Evolutionary conservation across 768 basidiomycete species (phyloP).

Genomic region (Zangia roseola): DNA sequence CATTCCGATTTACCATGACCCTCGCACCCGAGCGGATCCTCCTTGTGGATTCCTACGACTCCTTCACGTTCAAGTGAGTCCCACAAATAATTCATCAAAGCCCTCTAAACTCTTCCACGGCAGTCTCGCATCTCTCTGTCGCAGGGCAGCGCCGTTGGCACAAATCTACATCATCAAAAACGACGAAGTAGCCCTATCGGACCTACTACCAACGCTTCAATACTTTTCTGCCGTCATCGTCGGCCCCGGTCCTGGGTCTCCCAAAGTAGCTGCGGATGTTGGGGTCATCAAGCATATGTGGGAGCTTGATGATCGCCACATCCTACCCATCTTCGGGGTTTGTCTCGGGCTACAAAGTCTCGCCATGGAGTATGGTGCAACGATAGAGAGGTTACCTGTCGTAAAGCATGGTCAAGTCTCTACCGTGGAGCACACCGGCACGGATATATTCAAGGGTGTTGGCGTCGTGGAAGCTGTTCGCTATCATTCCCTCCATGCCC

Average conservation of each 20-base stretch:
- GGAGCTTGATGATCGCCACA: constrained; percentile 49
- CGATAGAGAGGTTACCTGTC: constrained; percentile 52
- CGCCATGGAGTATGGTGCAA: constrained; percentile 60
- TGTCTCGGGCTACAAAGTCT: constrained; percentile 83
- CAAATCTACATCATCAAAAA: constrained; percentile 73
- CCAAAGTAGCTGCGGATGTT: constrained; percentile 56
- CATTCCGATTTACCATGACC: constrained; percentile 24
- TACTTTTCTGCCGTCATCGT: constrained; percentile 70
- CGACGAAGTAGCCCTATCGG: constrained; percentile 50
- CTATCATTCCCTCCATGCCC: constrained; percentile 76
- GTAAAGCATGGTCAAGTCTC: constrained; percentile 86
- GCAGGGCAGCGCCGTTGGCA: constrained; percentile 58
- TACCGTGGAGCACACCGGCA: constrained; percentile 53
- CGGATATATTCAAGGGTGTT: constrained; percentile 61
- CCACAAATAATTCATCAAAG: not conserved
- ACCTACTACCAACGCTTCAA: constrained; percentile 51
- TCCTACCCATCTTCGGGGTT: constrained; percentile 79
- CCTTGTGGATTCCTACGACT: constrained; percentile 82
- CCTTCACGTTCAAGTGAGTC: constrained; percentile 86
- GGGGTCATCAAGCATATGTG: constrained; percentile 72
- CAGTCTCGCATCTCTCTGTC: constrained; percentile 74
- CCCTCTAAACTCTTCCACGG: not conserved
- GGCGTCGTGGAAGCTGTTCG: constrained; percentile 60
- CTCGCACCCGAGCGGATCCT: constrained; percentile 49
- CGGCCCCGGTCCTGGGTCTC: constrained; percentile 82